Base-by-base conservation (phyloP, 2,329 filamentous ascomycete genomes). In the Septoria petroselini region DNA sequence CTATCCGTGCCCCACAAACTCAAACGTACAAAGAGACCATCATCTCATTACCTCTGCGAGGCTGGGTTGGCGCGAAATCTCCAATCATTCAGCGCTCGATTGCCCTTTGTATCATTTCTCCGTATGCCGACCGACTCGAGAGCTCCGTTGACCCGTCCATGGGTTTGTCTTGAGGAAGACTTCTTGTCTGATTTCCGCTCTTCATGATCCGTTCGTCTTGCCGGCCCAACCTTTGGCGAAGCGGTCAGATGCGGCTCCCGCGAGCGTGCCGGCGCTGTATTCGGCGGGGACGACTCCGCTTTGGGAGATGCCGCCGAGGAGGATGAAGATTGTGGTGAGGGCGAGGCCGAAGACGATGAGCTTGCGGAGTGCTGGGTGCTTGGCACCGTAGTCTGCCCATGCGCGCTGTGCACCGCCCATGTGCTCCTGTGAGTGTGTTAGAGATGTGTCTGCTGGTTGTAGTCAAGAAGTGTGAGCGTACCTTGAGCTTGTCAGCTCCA, bases 331-430 rank as follows among this genome's bases (percentile, higher is more conserved):
- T 44, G 79, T 71, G 57, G 86, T 70, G 50, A 88, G 68, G 15
- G 80, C 77, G 19, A 79, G 71, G 43, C 76, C 79, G 53, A 91
- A 81, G 60, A 93, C 75, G 56, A 88, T 75, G 44, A 91, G 70
- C 74, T 91, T 91, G 73, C 90, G 86, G 63, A 87, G 76, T 39
- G 83, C 80, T 9, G 91, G 91, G 66, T 85, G 85, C 58, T 78
- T 79, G 62, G 82, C 82, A 51, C 90, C 90, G 61, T 93, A 90
- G 65, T 95, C 90, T 43, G 86, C 85, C 90, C 90, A 95, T 54
- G 84, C 80, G 67, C 89, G 86, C 65, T 78, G 77, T 47, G 78
- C 85, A 61, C 90, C 84, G 54, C 78, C 76, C 52, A 85, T 72
- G 69, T 91, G 89, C 66, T 85, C 85, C 77, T 46, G 23, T 2